Conservation (phyloP, 202 grass and related monocot genomes). For the Carex sylvatica region DNA sequence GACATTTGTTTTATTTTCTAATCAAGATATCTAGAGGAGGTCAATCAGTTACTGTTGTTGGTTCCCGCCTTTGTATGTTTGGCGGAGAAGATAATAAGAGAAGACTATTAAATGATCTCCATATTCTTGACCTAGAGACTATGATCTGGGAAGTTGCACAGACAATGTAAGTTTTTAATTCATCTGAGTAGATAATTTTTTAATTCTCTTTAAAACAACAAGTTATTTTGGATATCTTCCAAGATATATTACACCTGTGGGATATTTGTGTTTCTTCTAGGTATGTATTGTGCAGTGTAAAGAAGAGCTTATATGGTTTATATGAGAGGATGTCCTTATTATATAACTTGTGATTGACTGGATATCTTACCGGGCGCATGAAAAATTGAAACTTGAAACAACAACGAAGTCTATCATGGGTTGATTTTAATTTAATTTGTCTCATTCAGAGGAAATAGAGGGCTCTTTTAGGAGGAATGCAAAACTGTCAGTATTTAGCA, state of each 20-base stretch:
- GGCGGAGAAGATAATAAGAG: conserved; percentile 89
- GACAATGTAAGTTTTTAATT: conserved; percentile 51
- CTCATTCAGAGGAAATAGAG: background rate
- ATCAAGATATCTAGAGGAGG: conserved; percentile 77
- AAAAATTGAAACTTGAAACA: background rate
- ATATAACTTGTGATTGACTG: background rate
- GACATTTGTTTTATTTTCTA: conserved; percentile 4
- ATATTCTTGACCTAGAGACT: conserved; percentile 90
- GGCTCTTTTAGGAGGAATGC: background rate
- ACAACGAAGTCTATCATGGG: background rate
- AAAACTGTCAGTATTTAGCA: background rate
- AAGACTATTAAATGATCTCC: conserved; percentile 75
- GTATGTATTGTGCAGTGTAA: background rate
- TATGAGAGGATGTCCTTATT: background rate
- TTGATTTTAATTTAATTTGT: background rate
- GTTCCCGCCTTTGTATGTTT: conserved; percentile 77
- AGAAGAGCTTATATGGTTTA: background rate
- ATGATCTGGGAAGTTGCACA: conserved; percentile 86
- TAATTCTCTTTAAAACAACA: conserved; percentile 4
- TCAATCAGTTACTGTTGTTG: conserved; percentile 69
- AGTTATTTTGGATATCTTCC: background rate
- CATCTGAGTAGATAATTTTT: conserved; percentile 19
- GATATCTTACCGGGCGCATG: background rate
- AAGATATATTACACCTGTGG: conserved; percentile 2
- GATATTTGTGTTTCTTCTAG: conserved; percentile 21